phyloP scores from a whole-genome alignment of 371 early-diverging fungal genomes.

The Rhizopus sp. region DNA sequence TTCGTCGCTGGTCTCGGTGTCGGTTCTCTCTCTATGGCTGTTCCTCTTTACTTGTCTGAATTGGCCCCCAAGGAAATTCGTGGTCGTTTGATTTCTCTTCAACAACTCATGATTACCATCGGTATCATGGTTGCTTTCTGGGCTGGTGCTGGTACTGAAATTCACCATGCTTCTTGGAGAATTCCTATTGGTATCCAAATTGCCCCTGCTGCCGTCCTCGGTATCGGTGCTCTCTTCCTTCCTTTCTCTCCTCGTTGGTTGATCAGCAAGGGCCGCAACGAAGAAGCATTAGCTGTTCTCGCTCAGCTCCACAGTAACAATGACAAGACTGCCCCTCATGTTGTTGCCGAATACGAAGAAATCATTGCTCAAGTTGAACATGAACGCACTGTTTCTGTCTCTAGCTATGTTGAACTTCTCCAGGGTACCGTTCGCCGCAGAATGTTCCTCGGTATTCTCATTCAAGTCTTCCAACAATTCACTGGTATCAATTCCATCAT shows the following conservation, averaged over 20 bases:
- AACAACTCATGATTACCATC: conserved; percentile 50
- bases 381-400: conserved; percentile 69
- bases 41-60: conserved; percentile 59
- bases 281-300: conserved; percentile 77
- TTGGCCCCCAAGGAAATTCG: conserved; percentile 60
- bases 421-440: conserved; percentile 61
- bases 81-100: conserved; percentile 52
- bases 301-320: conserved; percentile 72
- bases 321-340: conserved; percentile 55
- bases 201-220: conserved; percentile 46
- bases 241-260: conserved; percentile 69
- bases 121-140: conserved; percentile 57
- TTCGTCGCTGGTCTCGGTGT: conserved; percentile 77
- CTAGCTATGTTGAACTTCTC: conserved; percentile 74
- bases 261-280: conserved; percentile 56
- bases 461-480: conserved; percentile 70
- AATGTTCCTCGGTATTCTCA: conserved; percentile 67
- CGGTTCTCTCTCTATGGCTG: conserved; percentile 73
- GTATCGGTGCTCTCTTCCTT: conserved; percentile 51
- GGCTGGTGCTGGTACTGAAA: conserved; percentile 39
- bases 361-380: conserved; percentile 69
- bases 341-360: conserved; percentile 76
- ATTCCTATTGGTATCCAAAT: conserved; percentile 57
- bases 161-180: conserved; percentile 41
- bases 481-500: conserved; percentile 58